Evolutionary conservation across 805 yeast genomes (phyloP), one percentile per base, ranked within the genome.

Genomic region (Pichia membranifaciens): DNA sequence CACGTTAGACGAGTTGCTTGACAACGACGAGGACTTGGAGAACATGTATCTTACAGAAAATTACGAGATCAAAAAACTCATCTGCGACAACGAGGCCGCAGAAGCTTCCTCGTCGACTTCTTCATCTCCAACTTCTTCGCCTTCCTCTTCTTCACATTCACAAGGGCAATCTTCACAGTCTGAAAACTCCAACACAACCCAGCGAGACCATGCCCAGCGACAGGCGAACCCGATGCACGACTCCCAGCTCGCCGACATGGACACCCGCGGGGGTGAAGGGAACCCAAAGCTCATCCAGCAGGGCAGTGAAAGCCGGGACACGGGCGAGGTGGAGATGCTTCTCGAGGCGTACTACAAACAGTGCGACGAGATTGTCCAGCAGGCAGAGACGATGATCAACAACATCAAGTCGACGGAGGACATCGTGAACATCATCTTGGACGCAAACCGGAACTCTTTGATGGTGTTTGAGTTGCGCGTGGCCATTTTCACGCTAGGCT

Each of bases 381-480:
- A 86, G 56, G 82, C 95, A 0, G 95, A 87, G 38, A 82, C 91
- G 4, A 68, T 89, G 47, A 78, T 86, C 18, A 82, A 81, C 55
- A 95, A 90, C 60, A 87, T 90, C 56, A 81, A 81, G 59, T 86
- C 93, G 15, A 90, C 97, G 0, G 96, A 89, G 60, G 97, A 90
- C 58, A 87, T 90, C 60, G 90, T 87, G 50, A 89, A 89, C 60
- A 89, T 90, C 57, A 89, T 90, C 51, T 66, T 90, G 46, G 97
- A 90, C 64, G 87, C 96, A 2, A 88, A 88, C 59, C 79, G 97
- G 68, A 90, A 90, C 66, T 79, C 95, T 3, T 69, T 90, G 51
- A 87, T 90, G 95, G 73, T 90, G 48, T 81, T 84, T 55, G 96
- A 90, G 58, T 69, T 90, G 53, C 84, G 86, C 57, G 79, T 89